These are phyloP conservation scores for Neoarthrinium moseri DNA, from an alignment of 2,329 filamentous ascomycete species.

Conservation along the genomic window DNA sequence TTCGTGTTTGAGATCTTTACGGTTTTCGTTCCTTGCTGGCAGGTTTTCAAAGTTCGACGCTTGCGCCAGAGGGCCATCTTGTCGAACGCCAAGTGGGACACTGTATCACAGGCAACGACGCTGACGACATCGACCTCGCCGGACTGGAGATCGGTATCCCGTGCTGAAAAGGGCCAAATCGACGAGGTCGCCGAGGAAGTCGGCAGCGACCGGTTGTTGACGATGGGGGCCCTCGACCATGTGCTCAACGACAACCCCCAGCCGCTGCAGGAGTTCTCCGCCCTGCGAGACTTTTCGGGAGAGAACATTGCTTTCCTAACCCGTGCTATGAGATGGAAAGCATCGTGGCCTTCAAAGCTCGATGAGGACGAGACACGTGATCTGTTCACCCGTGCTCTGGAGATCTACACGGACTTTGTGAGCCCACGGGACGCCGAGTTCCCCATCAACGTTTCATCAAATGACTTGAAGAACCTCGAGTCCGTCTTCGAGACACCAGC, in stretches of 20 bases:
- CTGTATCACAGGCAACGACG: conserved; percentile 19
- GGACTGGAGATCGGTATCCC: conserved; percentile 17
- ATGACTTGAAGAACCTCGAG: conserved; percentile 53
- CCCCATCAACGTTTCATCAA: conserved; percentile 63
- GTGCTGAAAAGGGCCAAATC: not conserved
- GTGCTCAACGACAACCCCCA: conserved; percentile 58
- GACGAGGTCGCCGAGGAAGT: too few species aligned
- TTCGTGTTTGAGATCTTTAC: conserved; percentile 55
- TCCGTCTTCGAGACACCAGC: conserved; percentile 55
- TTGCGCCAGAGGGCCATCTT: conserved; percentile 20
- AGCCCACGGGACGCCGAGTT: conserved; percentile 62
- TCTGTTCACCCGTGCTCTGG: conserved; percentile 56
- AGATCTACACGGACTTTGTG: conserved; percentile 62
- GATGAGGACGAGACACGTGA: conserved; percentile 35
- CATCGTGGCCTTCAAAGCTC: conserved; percentile 25
- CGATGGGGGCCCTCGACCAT: conserved; percentile 59
- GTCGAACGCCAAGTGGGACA: conserved; percentile 29
- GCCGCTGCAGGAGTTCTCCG: conserved; percentile 63
- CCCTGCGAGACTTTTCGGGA: conserved; percentile 65
- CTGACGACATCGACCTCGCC: conserved; percentile 13
- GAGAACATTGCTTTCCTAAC: conserved; percentile 70
- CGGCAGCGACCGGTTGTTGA: conserved; percentile 40
- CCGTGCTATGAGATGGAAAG: conserved; percentile 56
- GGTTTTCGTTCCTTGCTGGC: conserved; percentile 46
- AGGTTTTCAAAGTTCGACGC: conserved; percentile 23